phyloP scores from a whole-genome alignment of 1,284 basidiomycete genomes.

The Peniophora sp. region DNA sequence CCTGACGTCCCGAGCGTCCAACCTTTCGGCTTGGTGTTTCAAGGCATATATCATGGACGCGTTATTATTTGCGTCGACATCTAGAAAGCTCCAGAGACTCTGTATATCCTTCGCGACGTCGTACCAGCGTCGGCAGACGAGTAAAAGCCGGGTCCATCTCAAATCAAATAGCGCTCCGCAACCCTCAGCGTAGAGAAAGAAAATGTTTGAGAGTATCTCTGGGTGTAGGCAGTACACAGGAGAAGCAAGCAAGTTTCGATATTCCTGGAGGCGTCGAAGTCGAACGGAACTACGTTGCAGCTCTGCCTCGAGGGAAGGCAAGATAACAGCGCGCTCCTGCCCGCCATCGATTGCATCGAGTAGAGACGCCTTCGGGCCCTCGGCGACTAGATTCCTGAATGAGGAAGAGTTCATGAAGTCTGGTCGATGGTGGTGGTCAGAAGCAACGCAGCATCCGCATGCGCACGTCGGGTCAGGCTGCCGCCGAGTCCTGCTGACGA shows the following conservation, averaged over 20 bases:
- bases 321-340: background rate
- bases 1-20: too few species aligned
- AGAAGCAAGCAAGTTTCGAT: background rate
- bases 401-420: too few species aligned
- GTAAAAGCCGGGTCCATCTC: background rate
- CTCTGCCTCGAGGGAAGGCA: background rate
- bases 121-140: background rate
- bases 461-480: too few species aligned
- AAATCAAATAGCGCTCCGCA: background rate
- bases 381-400: too few species aligned
- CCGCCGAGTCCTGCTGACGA: too few species aligned
- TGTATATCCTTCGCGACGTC: background rate
- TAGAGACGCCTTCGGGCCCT: too few species aligned
- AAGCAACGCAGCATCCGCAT: too few species aligned
- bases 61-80: background rate
- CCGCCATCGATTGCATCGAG: background rate
- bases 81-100: background rate
- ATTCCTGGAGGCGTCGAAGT: background rate
- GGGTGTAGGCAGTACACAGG: background rate
- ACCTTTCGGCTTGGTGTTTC: too few species aligned
- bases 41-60: too few species aligned
- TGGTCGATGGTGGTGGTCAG: too few species aligned
- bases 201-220: background rate
- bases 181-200: background rate
- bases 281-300: background rate